Base-by-base conservation (phyloP, 495 filamentous ascomycete species). In the Neurospora sp. region DNA sequence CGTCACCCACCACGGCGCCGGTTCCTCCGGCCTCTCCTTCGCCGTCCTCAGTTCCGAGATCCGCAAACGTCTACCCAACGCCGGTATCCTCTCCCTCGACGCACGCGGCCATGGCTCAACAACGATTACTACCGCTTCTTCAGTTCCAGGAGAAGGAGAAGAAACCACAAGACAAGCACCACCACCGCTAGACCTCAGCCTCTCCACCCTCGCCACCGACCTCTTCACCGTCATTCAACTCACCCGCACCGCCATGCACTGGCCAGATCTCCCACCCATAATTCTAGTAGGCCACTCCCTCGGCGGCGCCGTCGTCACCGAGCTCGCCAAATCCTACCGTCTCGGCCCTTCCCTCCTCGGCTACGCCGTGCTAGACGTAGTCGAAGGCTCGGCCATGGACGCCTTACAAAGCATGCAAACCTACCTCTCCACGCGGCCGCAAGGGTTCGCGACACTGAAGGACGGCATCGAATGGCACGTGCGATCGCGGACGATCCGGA, bases 381-480 rank as follows among this genome's bases (percentile, higher is more conserved):
- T 99, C 39, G 96, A 99, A 84, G 94, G 92, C 76, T 85, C 84
- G 17, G 85, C 87, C 37, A 93, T 99, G 80, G 96, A 98, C 79
- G 96, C 96, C n/a, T 85, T 98, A 43, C 91, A 93, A 81, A 92
- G 91, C 78, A 99, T 99, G 96, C 91, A 95, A 74, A 90, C 89
- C 36, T 97, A 97, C 81, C 88, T 99, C 21, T 89, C 90, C 1
- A 94, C 90, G 17, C 89, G 96, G n/a, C 96, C 96, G 8, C 84
- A 85, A 19, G 87, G 88, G 8, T 99, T 99, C 76, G 83, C 87
- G 9, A 91, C 90, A 10, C 71, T 97, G 31, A 82, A 89, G 42
- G 89, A 93, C 5, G 96, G 90, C 17, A 93, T 98, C 74, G 93
- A 97, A 77, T 99, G 96, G 96, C 96, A 99, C 82, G 90, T 92